A percentile compares a stretch with the other conserved stretches of the same genome.
These are phyloP conservation scores for Ophiostoma populinum DNA, from an alignment of 2,329 filamentous ascomycete genomes.

Conservation along the genomic window DNA sequence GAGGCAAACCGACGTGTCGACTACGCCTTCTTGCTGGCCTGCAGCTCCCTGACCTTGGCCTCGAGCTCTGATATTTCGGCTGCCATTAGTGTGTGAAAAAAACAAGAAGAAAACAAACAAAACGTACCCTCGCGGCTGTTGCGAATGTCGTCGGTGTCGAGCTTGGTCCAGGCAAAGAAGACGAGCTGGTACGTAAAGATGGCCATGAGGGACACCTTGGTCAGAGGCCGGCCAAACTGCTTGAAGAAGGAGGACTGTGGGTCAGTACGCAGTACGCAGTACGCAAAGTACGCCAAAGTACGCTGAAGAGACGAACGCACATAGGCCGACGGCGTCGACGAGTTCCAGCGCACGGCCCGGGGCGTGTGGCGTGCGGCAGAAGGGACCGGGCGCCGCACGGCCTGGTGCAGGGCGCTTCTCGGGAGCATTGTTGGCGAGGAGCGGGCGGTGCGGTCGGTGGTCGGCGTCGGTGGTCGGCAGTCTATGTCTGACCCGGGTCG, in stretches of 20 bases:
- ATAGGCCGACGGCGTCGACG: slow-evolving; percentile 8
- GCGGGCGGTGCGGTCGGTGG: too few species aligned
- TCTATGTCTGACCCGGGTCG: too few species aligned
- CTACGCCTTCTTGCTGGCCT: slow-evolving; percentile 10
- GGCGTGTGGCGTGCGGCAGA: not conserved
- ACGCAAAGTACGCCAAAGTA: too few species aligned
- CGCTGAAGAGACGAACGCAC: too few species aligned
- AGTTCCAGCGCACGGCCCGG: slow-evolving; percentile 6
- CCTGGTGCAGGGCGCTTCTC: not conserved
- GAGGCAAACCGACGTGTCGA: not conserved
- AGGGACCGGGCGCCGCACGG: slow-evolving; percentile 1
- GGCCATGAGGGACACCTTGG: slow-evolving; percentile 57
- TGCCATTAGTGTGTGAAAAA: slow-evolving; percentile 2
- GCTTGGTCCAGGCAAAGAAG: slow-evolving; percentile 58
- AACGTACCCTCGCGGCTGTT: slow-evolving; percentile 36
- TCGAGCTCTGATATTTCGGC: slow-evolving; percentile 21
- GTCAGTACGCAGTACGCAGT: too few species aligned
- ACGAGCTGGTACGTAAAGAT: slow-evolving; percentile 63
- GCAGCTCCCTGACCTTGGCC: slow-evolving; percentile 20
- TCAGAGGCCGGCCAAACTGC: slow-evolving; percentile 53
- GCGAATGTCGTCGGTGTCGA: slow-evolving; percentile 55
- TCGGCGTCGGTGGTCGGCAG: too few species aligned
- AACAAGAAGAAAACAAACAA: not conserved
- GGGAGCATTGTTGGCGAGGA: not conserved
- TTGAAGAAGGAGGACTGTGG: slow-evolving; percentile 42